Evolutionary conservation across 805 yeast species (phyloP).

Genomic region (Saccharomycopsis sp.): DNA sequence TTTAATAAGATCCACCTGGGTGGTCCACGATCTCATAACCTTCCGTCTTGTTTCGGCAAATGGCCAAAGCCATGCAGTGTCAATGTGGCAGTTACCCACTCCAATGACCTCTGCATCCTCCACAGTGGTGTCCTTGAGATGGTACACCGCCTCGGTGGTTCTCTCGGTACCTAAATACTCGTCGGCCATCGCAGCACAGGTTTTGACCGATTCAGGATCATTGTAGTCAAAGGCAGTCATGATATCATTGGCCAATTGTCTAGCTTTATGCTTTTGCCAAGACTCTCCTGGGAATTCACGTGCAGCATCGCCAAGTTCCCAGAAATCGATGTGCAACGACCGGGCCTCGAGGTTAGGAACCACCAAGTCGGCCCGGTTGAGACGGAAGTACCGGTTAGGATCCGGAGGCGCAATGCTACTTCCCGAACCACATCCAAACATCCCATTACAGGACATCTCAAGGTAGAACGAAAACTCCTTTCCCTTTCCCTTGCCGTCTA

Average conservation of each 20-base stretch:
- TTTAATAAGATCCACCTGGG: constrained; percentile 79
- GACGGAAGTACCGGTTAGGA: constrained; percentile 61
- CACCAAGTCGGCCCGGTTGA: constrained; percentile 68
- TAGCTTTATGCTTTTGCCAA: constrained; percentile 81
- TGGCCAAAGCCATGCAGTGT: constrained; percentile 99
- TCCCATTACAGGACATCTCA: constrained; percentile 90
- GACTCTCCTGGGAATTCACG: constrained; percentile 69
- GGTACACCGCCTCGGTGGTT: constrained; percentile 61
- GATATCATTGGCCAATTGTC: constrained; percentile 70
- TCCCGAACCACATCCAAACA: constrained; percentile 73
- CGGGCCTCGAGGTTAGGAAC: constrained; percentile 79
- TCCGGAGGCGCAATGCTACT: constrained; percentile 62
- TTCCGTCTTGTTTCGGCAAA: constrained; percentile 93
- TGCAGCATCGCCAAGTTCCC: constrained; percentile 87
- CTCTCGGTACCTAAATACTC: constrained; percentile 58
- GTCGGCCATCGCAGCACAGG: constrained; percentile 62
- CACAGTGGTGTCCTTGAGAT: constrained; percentile 29
- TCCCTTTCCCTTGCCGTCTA: constrained; percentile 29
- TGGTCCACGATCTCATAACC: constrained; percentile 90
- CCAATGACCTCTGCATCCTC: constrained; percentile 59
- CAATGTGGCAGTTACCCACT: constrained; percentile 94
- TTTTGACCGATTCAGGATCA: constrained; percentile 48
- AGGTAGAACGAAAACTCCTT: constrained; percentile 63
- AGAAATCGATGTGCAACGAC: constrained; percentile 70
- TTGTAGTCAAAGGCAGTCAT: constrained; percentile 73